These are phyloP conservation scores for Helichrysum umbraculigerum DNA, from an alignment of 129 eudicot genomes.

Conservation along the genomic window DNA sequence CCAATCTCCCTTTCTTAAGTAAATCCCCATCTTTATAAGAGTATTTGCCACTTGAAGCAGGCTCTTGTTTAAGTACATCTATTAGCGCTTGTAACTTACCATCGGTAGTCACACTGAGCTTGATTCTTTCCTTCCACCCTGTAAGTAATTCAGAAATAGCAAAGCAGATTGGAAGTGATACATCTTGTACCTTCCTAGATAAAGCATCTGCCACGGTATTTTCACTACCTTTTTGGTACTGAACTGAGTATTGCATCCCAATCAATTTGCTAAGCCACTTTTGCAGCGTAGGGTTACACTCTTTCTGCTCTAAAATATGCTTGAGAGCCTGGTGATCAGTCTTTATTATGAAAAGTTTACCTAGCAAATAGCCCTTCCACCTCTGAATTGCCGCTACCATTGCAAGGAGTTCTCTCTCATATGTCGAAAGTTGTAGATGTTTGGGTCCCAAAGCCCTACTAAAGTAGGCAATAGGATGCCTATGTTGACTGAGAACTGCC, in stretches of 20 bases:
- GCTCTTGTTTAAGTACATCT: no score
- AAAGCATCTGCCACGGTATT: background rate
- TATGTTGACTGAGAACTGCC: no score
- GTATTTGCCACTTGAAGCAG: no score
- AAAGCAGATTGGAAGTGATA: background rate
- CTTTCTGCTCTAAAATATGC: background rate
- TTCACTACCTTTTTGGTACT: background rate
- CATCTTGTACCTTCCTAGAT: background rate
- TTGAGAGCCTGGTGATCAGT: background rate
- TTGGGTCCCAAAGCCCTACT: no score
- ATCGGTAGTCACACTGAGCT: no score
- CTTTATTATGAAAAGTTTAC: background rate
- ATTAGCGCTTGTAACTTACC: no score
- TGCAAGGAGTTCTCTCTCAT: background rate
- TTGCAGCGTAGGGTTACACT: background rate
- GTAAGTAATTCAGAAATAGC: no score
- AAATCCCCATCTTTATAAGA: no score
- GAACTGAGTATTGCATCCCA: no score
- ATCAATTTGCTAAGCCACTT: background rate
- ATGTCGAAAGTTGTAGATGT: background rate
- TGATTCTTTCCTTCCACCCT: background rate
- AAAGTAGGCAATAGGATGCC: no score
- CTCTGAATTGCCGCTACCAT: background rate
- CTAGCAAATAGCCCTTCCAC: background rate
- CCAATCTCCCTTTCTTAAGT: background rate